These are phyloP conservation scores for Alnus glutinosa DNA, from an alignment of 306 rosid species.

Conservation along the genomic window DNA sequence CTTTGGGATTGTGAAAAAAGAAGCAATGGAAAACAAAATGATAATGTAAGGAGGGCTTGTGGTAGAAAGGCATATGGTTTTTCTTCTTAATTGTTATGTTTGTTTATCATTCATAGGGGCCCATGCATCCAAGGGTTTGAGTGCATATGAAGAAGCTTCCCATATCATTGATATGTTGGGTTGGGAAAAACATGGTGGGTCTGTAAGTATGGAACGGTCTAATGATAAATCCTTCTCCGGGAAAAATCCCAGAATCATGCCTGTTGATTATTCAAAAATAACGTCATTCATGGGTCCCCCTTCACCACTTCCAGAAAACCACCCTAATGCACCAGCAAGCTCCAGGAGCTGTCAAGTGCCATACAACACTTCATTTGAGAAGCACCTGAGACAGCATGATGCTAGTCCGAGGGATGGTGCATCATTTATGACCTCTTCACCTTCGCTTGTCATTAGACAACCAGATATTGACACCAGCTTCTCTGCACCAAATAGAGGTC, in stretches of 20 bases:
- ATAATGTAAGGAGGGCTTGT: neutral
- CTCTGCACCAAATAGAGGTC: slow-evolving; percentile 35
- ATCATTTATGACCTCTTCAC: slow-evolving; percentile 25
- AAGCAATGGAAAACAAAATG: neutral
- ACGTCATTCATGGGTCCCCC: slow-evolving; percentile 38
- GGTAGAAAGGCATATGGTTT: neutral
- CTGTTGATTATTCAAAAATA: slow-evolving; percentile 34
- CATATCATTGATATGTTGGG: slow-evolving; percentile 28
- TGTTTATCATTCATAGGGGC: slow-evolving; percentile 36
- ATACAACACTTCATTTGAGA: slow-evolving; percentile 37
- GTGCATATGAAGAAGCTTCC: slow-evolving; percentile 34
- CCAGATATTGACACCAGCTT: slow-evolving; percentile 35
- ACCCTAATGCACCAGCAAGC: slow-evolving; percentile 19
- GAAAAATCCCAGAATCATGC: slow-evolving; percentile 33
- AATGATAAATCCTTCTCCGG: slow-evolving; percentile 45
- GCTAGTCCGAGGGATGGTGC: slow-evolving; percentile 26
- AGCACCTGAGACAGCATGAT: slow-evolving; percentile 31
- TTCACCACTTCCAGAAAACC: slow-evolving; percentile 42
- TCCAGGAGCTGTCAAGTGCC: slow-evolving; percentile 30
- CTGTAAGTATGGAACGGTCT: slow-evolving; percentile 26
- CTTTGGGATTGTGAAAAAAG: neutral
- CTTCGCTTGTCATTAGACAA: slow-evolving; percentile 30
- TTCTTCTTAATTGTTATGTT: neutral
- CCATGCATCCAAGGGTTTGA: slow-evolving; percentile 39
- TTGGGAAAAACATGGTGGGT: slow-evolving; percentile 36